phyloP scores from a whole-genome alignment of 805 yeast genomes.

The Yamadazyma scolyti region DNA sequence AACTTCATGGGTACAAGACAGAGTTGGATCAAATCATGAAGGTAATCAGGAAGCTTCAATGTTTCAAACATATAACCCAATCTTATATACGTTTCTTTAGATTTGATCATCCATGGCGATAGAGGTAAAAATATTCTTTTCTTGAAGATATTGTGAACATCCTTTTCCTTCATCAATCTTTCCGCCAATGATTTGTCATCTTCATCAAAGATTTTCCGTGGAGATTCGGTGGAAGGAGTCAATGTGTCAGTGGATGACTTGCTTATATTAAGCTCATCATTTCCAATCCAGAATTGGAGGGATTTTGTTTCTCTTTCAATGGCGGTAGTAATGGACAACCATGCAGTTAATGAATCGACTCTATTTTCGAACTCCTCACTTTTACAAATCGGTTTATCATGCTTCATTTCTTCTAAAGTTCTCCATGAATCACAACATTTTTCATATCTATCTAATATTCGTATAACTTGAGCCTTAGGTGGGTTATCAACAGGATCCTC shows the following conservation, averaged over 20 bases:
- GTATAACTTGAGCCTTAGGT: conserved; percentile 47
- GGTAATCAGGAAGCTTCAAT: conserved; percentile 70
- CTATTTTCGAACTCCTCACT: conserved; percentile 60
- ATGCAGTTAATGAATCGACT: conserved; percentile 75
- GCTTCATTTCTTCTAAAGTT: conserved; percentile 69
- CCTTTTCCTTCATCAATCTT: conserved; percentile 74
- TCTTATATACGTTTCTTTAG: conserved; percentile 65
- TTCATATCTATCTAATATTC: conserved; percentile 57
- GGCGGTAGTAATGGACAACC: conserved; percentile 74
- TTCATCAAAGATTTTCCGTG: conserved; percentile 46
- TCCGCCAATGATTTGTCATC: conserved; percentile 74
- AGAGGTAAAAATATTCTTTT: conserved; percentile 64
- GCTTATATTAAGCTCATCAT: conserved; percentile 67
- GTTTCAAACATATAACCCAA: conserved; percentile 60
- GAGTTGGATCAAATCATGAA: conserved; percentile 60
- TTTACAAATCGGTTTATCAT: conserved; percentile 70
- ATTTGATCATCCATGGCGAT: conserved; percentile 79
- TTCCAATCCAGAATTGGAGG: conserved; percentile 79
- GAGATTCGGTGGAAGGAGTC: conserved; percentile 13
- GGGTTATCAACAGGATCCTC: conserved; percentile 24
- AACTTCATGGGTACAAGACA: conserved; percentile 75
- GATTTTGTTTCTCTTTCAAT: conserved; percentile 59
- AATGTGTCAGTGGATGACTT: conserved; percentile 22
- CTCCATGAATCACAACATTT: conserved; percentile 76
- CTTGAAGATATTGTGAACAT: conserved; percentile 66